Conservation (phyloP, 768 basidiomycete species). For the Punctularia strigosozonata region DNA sequence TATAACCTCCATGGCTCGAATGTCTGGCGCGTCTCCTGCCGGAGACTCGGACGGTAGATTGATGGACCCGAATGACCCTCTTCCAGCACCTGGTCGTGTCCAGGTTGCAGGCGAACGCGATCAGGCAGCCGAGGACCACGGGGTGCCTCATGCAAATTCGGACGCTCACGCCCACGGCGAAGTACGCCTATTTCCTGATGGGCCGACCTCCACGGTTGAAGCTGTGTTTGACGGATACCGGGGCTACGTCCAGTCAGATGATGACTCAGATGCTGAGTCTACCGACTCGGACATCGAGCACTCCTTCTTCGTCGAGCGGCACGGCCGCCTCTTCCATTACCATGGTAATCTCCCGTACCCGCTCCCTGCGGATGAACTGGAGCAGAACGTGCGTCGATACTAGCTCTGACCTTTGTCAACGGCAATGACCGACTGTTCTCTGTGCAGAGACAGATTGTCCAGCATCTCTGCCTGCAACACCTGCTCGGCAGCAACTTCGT, state of each 20-base stretch:
- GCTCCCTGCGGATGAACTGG: constrained; percentile 58
- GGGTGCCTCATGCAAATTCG: too few relatives aligned
- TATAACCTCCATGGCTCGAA: too few relatives aligned
- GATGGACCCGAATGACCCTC: too few relatives aligned
- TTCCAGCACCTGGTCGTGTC: too few relatives aligned
- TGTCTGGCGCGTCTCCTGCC: too few relatives aligned
- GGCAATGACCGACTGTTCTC: neutral
- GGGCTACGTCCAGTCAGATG: constrained; percentile 11
- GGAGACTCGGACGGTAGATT: too few relatives aligned
- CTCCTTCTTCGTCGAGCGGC: constrained; percentile 35
- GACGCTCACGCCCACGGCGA: too few relatives aligned
- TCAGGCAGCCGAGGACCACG: too few relatives aligned
- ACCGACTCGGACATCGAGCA: constrained; percentile 30
- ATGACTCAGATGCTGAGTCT: constrained; percentile 27
- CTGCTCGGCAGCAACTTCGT: constrained; percentile 47
- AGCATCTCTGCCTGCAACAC: constrained; percentile 36
- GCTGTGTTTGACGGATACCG: too few relatives aligned
- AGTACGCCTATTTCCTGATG: too few relatives aligned
- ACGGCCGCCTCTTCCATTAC: constrained; percentile 60
- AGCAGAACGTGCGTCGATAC: constrained; percentile 44
- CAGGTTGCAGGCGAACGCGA: too few relatives aligned
- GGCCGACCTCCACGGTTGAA: too few relatives aligned
- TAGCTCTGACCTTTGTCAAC: constrained; percentile 4
- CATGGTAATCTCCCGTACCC: constrained; percentile 53
- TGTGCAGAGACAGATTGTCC: constrained; percentile 37